These are phyloP conservation scores for Coffea humblotiana DNA, from an alignment of 305 asterid species.

Conservation along the genomic window DNA sequence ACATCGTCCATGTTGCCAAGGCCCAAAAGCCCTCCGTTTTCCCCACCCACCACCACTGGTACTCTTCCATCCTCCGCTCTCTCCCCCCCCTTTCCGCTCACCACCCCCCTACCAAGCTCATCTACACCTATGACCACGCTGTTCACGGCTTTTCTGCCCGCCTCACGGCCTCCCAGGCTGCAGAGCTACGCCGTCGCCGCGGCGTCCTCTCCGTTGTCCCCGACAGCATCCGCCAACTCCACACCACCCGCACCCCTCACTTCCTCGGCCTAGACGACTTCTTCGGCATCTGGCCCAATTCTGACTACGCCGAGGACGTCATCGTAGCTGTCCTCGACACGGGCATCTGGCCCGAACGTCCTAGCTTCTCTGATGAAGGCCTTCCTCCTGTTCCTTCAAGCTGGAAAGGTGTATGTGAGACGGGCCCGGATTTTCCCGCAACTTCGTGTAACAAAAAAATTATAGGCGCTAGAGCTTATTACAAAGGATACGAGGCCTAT, in stretches of 20 bases:
- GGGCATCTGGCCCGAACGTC: conserved; percentile 91
- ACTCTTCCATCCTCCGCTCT: conserved; percentile 57
- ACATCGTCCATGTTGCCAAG: conserved; percentile 71
- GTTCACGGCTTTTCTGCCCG: conserved; percentile 78
- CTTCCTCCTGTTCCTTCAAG: conserved; percentile 57
- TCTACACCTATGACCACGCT: conserved; percentile 64
- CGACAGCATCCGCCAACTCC: conserved; percentile 56
- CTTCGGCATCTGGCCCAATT: conserved; percentile 86
- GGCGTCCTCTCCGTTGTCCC: conserved; percentile 73
- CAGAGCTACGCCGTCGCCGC: conserved; percentile 39
- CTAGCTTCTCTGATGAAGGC: conserved; percentile 74
- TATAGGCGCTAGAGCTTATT: conserved; percentile 75
- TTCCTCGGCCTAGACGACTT: conserved; percentile 65
- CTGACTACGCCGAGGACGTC: conserved; percentile 84
- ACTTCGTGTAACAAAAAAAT: conserved; percentile 62
- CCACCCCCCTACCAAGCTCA: conserved; percentile 46
- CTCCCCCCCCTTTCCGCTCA: conserved; percentile 32
- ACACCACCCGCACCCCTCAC: conserved; percentile 81
- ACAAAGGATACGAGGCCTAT: conserved; percentile 54
- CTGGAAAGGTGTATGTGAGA: conserved; percentile 82
- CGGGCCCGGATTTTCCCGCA: conserved; percentile 54
- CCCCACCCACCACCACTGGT: conserved; percentile 78
- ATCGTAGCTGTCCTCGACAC: conserved; percentile 83
- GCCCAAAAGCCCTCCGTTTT: conserved; percentile 55
- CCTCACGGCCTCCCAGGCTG: conserved; percentile 55